Base-by-base conservation (phyloP, 768 basidiomycete genomes). In the Russula lepida region DNA sequence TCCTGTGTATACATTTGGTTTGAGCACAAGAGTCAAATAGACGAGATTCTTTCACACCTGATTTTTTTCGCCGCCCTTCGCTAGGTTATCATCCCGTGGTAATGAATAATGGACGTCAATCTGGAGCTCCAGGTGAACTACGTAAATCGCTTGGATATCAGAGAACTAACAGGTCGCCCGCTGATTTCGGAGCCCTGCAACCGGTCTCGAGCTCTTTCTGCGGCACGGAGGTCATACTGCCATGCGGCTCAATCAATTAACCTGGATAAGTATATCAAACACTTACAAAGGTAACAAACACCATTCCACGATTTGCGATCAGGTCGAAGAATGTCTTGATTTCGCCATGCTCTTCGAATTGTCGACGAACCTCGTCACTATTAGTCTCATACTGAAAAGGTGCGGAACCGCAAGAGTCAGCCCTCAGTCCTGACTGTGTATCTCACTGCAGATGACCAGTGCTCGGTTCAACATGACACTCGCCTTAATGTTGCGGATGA, bases 51-150 rank as follows among this genome's bases (percentile, higher is more conserved):
- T 46, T 73, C 69, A 23, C 64, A 88, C 92, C 74, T 95, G 92
- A 71, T 90, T 92, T 73, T 87, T 94, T 55, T 95, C 93, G 82
- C 68, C 79, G 81, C 67, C 77, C 73, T 64, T 89, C 84, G 59
- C 51, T 6, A 60, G 54, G 48, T 70, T 68, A 58, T 97, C 91
- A 67, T 90, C 91, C 64, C 91, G 85, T 12, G 97, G 97, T 30
- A 98, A 76, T 28, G 93, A 95, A 76, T 94, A 99, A 72, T 99
- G 97, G 0, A 99, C 95, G 76, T 99, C 97, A 71, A 98, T 98
- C 95, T 97, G 69, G 23, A 49, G 46, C 56, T 33, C 54, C 67
- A 58, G 50, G 41, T 64, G 60, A 56, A 33, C 57, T 54, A 50
- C 60, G 19, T 47, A 39, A 32, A n/a, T 30, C 32, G 11, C 13